Evolutionary conservation across 345 rosid genomes (phyloP), one percentile per base, ranked within the genome.

Genomic region (Aquilaria yunnanensis): DNA sequence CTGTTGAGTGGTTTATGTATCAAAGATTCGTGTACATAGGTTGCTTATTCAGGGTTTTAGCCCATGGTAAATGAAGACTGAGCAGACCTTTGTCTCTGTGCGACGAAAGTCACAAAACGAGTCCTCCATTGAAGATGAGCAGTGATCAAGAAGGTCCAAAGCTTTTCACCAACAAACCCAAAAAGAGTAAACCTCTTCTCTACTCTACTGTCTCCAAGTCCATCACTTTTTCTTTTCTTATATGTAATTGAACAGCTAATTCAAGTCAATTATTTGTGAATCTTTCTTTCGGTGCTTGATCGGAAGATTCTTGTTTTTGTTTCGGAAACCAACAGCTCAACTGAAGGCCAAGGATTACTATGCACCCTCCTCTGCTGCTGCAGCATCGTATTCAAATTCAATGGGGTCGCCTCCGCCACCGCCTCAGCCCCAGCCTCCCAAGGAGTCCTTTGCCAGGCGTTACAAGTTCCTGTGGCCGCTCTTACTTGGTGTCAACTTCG

Each of bases 401-500:
- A 82, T 85, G 90, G 90, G 87, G 33, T 57, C 83, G 41, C 66
- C 67, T 50, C 78, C 91, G 2, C 86, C 89, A 1, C 89, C 89
- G 6, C 78, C 86, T 13, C n/a, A n/a, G n/a, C 85, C 84, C 43
- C 80, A 62, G 62, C 87, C 89, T 9, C 91, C 87, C 0, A 89
- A 81, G 81, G 83, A 87, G 72, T 83, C 96, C 2, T 89, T 92
- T 62, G 85, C 85, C 47, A 79, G 83, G 63, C 89, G 98, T 66
- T 89, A 87, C 67, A 87, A 84, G 81, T 92, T 75, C 75, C 69
- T 89, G 37, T 87, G 87, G 93, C 98, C 96, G 4, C 81, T 92
- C 53, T 81, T 92, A 47, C 74, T 87, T 74, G 74, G 86, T 52
- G 92, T 84, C 56, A 92, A 92, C 80, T 76, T 85, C 52, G 79